Conservation (phyloP, 768 basidiomycete genomes). For the Hortiboletus campestris region DNA sequence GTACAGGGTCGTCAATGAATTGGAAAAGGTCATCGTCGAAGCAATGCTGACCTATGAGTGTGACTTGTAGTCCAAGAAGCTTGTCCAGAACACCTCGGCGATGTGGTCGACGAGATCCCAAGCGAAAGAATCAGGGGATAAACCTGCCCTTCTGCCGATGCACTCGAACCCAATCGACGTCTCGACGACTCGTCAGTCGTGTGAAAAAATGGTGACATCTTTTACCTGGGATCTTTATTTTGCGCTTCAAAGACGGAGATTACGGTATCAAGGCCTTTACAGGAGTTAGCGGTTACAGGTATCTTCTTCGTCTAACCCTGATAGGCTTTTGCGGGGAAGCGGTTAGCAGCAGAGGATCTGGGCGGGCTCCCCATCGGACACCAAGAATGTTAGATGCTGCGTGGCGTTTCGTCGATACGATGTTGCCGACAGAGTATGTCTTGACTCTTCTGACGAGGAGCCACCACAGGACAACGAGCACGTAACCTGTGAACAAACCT, state of each 20-base stretch:
- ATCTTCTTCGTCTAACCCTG: conserved; percentile 25
- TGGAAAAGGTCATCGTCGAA: conserved; percentile 16
- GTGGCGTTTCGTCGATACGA: not conserved
- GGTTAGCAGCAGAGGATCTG: conserved; percentile 10
- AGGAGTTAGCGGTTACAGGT: conserved; percentile 28
- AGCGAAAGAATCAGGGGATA: not conserved
- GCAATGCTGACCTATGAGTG: conserved; percentile 1
- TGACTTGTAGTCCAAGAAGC: not conserved
- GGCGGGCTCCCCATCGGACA: not conserved
- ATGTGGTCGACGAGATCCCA: conserved; percentile 8
- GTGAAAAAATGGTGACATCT: conserved; percentile 10
- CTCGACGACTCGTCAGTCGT: conserved; percentile 1
- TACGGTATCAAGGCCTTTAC: conserved; percentile 29
- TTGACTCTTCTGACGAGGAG: not conserved
- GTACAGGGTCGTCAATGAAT: conserved; percentile 23
- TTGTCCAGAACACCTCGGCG: conserved; percentile 2
- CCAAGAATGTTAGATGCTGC: not conserved
- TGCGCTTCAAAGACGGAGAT: conserved; percentile 31
- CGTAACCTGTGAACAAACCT: conserved; percentile 19
- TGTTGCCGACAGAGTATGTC: not conserved
- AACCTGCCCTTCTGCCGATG: not conserved
- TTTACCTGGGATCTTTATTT: conserved; percentile 15
- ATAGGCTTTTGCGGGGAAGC: conserved; percentile 36
- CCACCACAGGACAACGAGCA: conserved; percentile 16
- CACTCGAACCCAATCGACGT: conserved; percentile 8